Percentiles rank a stretch among this genome's conserved stretches.
These are phyloP conservation scores for Lecanoromycetidae sp. DNA, from an alignment of 2,329 filamentous ascomycete genomes.

Conservation along the genomic window DNA sequence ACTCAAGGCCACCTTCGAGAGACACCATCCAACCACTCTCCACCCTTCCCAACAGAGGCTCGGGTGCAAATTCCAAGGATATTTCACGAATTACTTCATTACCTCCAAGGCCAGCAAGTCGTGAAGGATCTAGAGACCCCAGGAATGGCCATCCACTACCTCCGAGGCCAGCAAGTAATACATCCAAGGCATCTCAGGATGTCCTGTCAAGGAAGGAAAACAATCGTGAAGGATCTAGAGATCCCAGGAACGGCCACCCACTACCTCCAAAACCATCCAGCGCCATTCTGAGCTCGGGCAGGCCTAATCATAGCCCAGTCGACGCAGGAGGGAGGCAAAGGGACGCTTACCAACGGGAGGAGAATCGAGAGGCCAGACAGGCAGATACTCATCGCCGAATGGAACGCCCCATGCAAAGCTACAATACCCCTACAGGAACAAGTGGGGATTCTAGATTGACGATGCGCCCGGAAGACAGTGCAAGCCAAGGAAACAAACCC, in stretches of 20 bases:
- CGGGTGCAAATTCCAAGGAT: neutral
- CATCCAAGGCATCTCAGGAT: no score
- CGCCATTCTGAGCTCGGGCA: neutral
- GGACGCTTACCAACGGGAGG: neutral
- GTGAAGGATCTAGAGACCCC: neutral
- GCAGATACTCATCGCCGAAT: no score
- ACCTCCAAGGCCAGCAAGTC: neutral
- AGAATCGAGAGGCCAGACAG: no score
- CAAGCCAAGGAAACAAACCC: neutral
- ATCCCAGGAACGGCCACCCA: neutral
- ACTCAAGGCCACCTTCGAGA: neutral
- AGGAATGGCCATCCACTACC: neutral
- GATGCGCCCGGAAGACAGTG: neutral
- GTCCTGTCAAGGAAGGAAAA: no score
- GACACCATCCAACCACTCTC: neutral
- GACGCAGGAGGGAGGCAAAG: neutral
- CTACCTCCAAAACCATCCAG: neutral
- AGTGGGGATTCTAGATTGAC: neutral
- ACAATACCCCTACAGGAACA: neutral
- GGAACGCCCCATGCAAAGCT: no score
- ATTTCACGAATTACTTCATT: neutral
- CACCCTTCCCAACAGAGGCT: neutral
- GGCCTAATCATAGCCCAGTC: neutral
- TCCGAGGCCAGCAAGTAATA: neutral
- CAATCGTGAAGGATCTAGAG: no score